Conservation (phyloP, 2,329 filamentous ascomycete genomes). For the Kalmusia sp. region DNA sequence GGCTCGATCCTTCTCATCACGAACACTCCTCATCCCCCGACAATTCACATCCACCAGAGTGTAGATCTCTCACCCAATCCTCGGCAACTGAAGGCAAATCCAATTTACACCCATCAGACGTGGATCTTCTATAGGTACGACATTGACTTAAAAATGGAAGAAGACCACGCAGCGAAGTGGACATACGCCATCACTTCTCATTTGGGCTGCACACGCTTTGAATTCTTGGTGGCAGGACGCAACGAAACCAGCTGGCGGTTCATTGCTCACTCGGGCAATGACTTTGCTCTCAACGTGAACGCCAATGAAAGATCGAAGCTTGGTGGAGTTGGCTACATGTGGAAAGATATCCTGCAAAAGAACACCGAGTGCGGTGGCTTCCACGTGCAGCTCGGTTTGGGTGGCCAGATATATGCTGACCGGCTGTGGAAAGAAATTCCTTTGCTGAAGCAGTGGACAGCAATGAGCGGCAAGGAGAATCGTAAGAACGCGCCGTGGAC, state of each 20-base stretch:
- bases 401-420: constrained; percentile 95
- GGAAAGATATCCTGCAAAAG: constrained; percentile 98
- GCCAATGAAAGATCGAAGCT: constrained; percentile 84
- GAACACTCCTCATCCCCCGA: constrained; percentile 89
- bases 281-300: constrained; percentile 88
- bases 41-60: constrained; percentile 93
- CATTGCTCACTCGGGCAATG: constrained; percentile 93
- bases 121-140: constrained; percentile 98
- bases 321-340: constrained; percentile 93
- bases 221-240: constrained; percentile 91
- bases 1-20: constrained; percentile 94
- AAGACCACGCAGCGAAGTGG: constrained; percentile 80
- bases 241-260: constrained; percentile 94
- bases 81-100: constrained; percentile 79
- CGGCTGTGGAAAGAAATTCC: constrained; percentile 96
- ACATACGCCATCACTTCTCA: constrained; percentile 98
- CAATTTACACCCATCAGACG: constrained; percentile 86
- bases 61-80: constrained; percentile 91
- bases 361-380: constrained; percentile 96
- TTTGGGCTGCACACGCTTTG: constrained; percentile 95
- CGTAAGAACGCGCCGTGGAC: constrained; percentile 92
- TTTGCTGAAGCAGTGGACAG: constrained; percentile 91
- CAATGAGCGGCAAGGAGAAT: constrained; percentile 90
- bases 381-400: constrained; percentile 89
- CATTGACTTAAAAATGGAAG: constrained; percentile 87